phyloP scores from a whole-genome alignment of 129 eudicot genomes.

The Tagetes erecta region DNA sequence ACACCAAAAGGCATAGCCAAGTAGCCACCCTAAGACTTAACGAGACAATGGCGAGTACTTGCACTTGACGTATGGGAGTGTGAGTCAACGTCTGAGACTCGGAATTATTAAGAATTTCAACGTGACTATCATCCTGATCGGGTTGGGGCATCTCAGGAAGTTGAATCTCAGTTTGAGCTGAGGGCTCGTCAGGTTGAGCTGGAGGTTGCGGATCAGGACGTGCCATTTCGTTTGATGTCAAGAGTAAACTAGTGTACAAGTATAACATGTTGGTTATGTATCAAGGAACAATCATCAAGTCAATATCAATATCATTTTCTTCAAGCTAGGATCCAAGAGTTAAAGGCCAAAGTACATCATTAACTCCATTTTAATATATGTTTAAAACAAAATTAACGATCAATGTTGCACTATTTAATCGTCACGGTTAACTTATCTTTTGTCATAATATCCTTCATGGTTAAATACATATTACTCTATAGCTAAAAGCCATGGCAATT shows the following conservation, averaged over 20 bases:
- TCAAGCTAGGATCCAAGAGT: conserved; percentile 20
- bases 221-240: conserved; percentile 22
- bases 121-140: conserved; percentile 21
- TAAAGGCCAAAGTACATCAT: conserved; percentile 26
- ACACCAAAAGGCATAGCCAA: conserved; percentile 31
- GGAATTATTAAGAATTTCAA: conserved; percentile 1
- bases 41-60: conserved; percentile 13
- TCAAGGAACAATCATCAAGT: not conserved
- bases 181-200: conserved; percentile 18
- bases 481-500: too few species aligned
- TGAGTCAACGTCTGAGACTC: conserved; percentile 21
- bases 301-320: not conserved
- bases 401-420: not conserved
- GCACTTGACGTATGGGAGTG: not conserved
- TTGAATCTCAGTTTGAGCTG: conserved; percentile 27
- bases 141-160: conserved; percentile 22
- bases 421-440: too few species aligned
- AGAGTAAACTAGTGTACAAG: not conserved
- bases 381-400: not conserved
- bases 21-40: conserved; percentile 17
- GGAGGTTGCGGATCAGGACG: conserved; percentile 31
- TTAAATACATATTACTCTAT: too few species aligned
- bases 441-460: too few species aligned
- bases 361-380: conserved; percentile 19
- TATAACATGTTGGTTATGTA: not conserved